These are phyloP conservation scores for Sutorius australiensis DNA, from an alignment of 768 basidiomycete genomes.

Conservation along the genomic window DNA sequence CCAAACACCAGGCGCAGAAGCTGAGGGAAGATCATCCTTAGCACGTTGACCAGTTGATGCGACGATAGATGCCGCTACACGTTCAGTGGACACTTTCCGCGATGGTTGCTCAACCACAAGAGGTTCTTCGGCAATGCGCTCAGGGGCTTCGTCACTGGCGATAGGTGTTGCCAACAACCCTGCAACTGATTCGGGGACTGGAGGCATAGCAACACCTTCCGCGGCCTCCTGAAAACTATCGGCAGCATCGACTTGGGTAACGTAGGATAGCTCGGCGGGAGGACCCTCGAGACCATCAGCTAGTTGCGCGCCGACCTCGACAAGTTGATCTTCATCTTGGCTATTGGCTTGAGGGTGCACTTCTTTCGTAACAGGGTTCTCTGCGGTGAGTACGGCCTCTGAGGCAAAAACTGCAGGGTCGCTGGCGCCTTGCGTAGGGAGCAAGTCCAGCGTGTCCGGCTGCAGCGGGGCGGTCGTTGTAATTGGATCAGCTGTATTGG, in stretches of 20 bases:
- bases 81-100: conserved; percentile 3
- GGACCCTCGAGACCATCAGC: neutral
- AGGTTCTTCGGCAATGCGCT: conserved; percentile 1
- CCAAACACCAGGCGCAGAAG: neutral
- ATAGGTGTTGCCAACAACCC: neutral
- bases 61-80: conserved; percentile 5
- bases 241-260: conserved; percentile 3
- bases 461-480: neutral
- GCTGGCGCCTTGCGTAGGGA: neutral
- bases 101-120: conserved; percentile 2
- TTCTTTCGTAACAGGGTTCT: neutral
- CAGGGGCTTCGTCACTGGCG: neutral
- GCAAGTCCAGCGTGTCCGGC: conserved; percentile 1
- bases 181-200: neutral
- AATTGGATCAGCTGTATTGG: neutral
- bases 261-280: neutral
- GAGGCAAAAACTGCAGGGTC: neutral
- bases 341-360: neutral
- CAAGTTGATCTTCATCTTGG: neutral
- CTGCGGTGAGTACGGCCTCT: neutral
- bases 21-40: conserved; percentile 2
- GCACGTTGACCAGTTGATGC: neutral
- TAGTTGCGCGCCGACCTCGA: neutral
- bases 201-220: conserved; percentile 1
- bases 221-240: conserved; percentile 1